Evolutionary conservation across 305 asterid species (phyloP).

Genomic region (Caryopteris hybrid): DNA sequence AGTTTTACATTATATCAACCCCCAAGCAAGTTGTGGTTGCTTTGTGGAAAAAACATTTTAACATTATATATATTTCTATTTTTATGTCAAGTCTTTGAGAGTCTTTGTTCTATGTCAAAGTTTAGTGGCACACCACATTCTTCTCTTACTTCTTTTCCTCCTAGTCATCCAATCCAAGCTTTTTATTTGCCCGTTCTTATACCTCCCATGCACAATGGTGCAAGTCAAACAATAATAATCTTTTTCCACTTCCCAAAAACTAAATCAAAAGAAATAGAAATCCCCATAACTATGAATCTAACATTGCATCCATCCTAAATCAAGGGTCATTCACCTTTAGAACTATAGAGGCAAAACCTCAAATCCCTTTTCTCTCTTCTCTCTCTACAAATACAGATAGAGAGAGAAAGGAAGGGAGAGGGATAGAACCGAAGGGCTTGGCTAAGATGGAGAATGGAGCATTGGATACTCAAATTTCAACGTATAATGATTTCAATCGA

Average conservation of each 20-base stretch:
- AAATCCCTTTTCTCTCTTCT: conserved; percentile 17
- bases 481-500: conserved; percentile 21
- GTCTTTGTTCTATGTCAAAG: too few species aligned
- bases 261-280: background rate
- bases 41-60: too few species aligned
- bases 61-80: too few species aligned
- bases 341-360: background rate
- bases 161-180: background rate
- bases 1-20: too few species aligned
- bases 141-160: conserved; percentile 5
- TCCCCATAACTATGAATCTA: background rate
- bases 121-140: conserved; percentile 14
- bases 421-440: too few species aligned
- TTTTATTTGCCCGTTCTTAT: background rate
- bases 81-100: too few species aligned
- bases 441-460: too few species aligned
- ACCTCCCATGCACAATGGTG: background rate
- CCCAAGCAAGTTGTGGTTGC: too few species aligned
- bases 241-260: background rate
- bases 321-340: background rate
- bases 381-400: conserved; percentile 16
- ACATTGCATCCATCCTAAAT: background rate
- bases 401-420: background rate
- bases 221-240: too few species aligned
- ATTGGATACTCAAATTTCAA: background rate